phyloP scores from a whole-genome alignment of 1,139 yeast species.

The Ogataea hybrid region DNA sequence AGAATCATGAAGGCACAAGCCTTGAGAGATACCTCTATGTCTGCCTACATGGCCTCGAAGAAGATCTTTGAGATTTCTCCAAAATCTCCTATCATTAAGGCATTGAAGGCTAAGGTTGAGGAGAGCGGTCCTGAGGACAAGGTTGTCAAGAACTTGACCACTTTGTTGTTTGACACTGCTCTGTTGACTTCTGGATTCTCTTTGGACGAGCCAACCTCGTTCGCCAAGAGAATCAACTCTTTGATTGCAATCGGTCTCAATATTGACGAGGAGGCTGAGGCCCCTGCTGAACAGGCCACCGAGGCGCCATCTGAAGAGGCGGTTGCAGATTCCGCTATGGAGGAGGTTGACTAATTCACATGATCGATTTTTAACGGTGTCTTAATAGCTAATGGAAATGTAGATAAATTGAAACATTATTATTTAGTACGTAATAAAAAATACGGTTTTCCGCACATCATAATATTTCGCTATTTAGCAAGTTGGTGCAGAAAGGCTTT shows the following conservation, averaged over 20 bases:
- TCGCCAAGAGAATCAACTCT: slow-evolving; percentile 97
- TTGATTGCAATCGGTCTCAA: slow-evolving; percentile 96
- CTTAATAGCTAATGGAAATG: slow-evolving; percentile 1
- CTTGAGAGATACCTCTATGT: slow-evolving; percentile 97
- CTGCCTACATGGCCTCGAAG: slow-evolving; percentile 99
- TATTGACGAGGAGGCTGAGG: slow-evolving; percentile 84
- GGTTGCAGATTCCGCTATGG: slow-evolving; percentile 92
- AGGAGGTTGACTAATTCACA: slow-evolving; percentile 84
- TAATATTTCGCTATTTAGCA: background rate
- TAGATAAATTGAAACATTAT: background rate
- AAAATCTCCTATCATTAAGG: slow-evolving; percentile 90
- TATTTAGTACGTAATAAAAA: background rate
- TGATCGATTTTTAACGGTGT: slow-evolving; percentile 1
- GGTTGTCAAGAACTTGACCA: slow-evolving; percentile 97
- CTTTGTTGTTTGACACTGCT: slow-evolving; percentile 96
- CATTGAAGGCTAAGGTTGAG: slow-evolving; percentile 94
- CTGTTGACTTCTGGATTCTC: slow-evolving; percentile 98
- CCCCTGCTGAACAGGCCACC: slow-evolving; percentile 41
- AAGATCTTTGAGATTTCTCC: slow-evolving; percentile 99
- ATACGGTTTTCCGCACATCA: background rate
- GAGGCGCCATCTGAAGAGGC: slow-evolving; percentile 35
- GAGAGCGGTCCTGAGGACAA: slow-evolving; percentile 97
- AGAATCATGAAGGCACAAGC: slow-evolving; percentile 99
- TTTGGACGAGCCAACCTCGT: slow-evolving; percentile 96
- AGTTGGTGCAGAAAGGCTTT: background rate